Evolutionary conservation across 306 rosid genomes (phyloP).

Genomic region (Rubus parviflorus): DNA sequence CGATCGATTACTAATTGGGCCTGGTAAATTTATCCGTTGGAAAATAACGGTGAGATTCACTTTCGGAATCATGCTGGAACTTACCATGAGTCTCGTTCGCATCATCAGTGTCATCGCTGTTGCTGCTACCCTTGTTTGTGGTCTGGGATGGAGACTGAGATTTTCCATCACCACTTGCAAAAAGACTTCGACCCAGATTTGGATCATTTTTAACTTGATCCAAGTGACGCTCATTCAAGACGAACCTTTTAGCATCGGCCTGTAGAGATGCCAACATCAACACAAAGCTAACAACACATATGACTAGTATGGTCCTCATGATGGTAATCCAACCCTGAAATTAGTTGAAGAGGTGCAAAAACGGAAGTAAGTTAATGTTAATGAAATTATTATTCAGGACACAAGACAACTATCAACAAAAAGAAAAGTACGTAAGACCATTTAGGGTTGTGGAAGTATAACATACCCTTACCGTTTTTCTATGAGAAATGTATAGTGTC

Average conservation of each 20-base stretch:
- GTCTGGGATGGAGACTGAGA: neutral
- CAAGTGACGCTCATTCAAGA: neutral
- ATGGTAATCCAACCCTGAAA: neutral
- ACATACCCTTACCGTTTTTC: no score
- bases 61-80: neutral
- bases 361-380: no score
- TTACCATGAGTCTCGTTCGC: neutral
- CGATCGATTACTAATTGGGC: no score
- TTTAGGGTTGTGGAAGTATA: no score
- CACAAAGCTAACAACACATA: constrained; percentile 4
- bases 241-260: constrained; percentile 3
- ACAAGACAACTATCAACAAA: no score
- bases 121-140: neutral
- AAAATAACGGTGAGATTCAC: neutral
- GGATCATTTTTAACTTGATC: neutral
- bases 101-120: neutral
- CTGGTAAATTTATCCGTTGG: no score
- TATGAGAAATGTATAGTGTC: no score
- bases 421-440: no score
- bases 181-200: neutral
- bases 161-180: neutral
- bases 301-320: constrained; percentile 5
- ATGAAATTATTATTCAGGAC: no score
- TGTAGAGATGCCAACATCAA: constrained; percentile 7
- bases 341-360: neutral